Percentiles rank a stretch among this genome's conserved stretches.
Conservation (phyloP, 768 basidiomycete species). For the Lactarius indigo region DNA sequence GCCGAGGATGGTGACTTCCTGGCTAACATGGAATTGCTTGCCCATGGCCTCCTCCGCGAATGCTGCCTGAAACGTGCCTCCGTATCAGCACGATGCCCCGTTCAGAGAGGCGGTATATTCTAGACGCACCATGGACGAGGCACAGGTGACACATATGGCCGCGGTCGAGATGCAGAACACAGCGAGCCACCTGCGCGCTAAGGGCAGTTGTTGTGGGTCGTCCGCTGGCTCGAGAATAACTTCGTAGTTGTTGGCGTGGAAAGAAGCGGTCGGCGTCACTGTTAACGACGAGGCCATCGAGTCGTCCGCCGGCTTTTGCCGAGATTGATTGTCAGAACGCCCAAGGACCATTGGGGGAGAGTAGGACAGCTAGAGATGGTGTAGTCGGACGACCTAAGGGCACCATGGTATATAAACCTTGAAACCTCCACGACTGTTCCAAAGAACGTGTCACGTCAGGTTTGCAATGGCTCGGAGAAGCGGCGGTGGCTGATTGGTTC, state of each 20-base stretch:
- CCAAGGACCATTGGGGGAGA: background rate
- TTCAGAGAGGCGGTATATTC: background rate
- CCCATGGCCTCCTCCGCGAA: conserved; percentile 39
- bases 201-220: conserved; percentile 26
- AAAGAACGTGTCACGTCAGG: too few relatives aligned
- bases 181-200: conserved; percentile 27
- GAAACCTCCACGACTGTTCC: background rate
- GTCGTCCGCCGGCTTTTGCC: conserved; percentile 2
- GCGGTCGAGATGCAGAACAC: conserved; percentile 25
- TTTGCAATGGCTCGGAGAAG: too few relatives aligned
- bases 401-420: background rate
- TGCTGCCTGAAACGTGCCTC: conserved; percentile 29
- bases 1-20: conserved; percentile 40
- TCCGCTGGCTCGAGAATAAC: conserved; percentile 24
- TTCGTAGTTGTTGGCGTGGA: conserved; percentile 4
- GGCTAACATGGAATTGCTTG: conserved; percentile 36
- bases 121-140: conserved; percentile 28
- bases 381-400: background rate
- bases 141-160: conserved; percentile 29
- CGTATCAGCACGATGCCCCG: background rate
- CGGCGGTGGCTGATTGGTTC: too few relatives aligned
- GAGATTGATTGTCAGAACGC: background rate
- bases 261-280: too few relatives aligned
- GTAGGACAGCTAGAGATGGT: background rate
- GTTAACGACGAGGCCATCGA: background rate